Base-by-base conservation (phyloP, 176 grass and related monocot species). In the Lolium rigidum region DNA sequence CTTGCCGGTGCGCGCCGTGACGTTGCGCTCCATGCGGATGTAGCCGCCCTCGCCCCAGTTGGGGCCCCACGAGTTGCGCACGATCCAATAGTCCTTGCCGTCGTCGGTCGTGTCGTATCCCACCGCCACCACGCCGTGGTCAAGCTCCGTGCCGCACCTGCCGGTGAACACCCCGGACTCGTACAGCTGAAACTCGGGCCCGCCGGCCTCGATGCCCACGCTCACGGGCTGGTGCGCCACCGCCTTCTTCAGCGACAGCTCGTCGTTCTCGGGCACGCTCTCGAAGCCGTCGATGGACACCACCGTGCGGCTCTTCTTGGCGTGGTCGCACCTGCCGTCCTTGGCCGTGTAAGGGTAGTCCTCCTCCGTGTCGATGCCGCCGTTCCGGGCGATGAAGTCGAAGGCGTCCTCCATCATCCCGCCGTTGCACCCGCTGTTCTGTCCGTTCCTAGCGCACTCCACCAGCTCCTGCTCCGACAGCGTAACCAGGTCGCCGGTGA, bases 171-270 rank as follows among this genome's bases (percentile, higher is more conserved):
- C 85, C 13, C 88, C 93, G 77, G 94, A 90, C 2, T 76, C 26
- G 31, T 96, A 96, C 14, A 93, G 85, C 85, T 96, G 94, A 87
- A 96, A 96, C 67, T 88, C 82, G 18, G 82, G 81, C 51, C 91
- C 87, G 18, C 91, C 89, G 56, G 91, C 89, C 1, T 96, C 94
- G 15, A 96, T 93, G 41, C 85, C 91, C 15, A 96, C 91, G 56
- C 87, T 88, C 69, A 93, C 87, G 4, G 91, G 94, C 62, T 96
- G 94, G 73, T 88, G 82, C 0, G 91, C 91, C 12, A 93, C 94
- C 7, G 94, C 94, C 77, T 93, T 91, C 84, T 70, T 85, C 21
- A 93, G 54, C 0, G 91, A 86, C 52, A 39, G 71, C 91, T 96
- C 94, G 46, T 96, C 89, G 48, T 93, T 90, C 1, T 16, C 35